These are phyloP conservation scores for Salix dunnii DNA, from an alignment of 345 rosid genomes.

Conservation along the genomic window DNA sequence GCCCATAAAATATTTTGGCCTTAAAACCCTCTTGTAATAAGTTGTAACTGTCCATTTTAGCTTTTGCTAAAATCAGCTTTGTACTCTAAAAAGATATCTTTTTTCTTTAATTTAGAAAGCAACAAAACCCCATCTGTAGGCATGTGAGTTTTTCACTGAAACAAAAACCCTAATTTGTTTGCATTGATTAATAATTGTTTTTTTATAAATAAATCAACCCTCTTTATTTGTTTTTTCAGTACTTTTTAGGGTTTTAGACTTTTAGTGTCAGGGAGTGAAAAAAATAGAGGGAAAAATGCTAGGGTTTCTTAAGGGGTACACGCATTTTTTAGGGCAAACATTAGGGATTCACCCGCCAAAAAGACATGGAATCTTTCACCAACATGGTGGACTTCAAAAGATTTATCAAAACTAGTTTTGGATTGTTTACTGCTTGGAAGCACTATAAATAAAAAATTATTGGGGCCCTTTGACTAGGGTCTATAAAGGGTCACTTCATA, in stretches of 20 bases:
- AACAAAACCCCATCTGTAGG: conserved; percentile 12
- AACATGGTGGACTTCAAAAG: conserved; percentile 52
- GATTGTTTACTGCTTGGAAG: not conserved
- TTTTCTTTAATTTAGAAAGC: conserved; percentile 31
- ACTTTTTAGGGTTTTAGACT: conserved; percentile 16
- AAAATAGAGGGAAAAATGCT: conserved; percentile 34
- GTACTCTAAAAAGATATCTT: conserved; percentile 19
- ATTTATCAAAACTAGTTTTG: conserved; percentile 44
- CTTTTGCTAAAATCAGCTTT: conserved; percentile 18
- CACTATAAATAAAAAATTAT: not conserved
- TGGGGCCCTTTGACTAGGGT: conserved; percentile 26
- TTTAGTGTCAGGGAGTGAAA: conserved; percentile 18
- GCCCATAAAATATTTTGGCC: conserved; percentile 25
- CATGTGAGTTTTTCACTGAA: conserved; percentile 29
- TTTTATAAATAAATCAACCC: not conserved
- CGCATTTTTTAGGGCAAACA: not conserved
- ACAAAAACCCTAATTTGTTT: conserved; percentile 14
- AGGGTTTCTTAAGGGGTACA: not conserved
- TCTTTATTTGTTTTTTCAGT: conserved; percentile 20
- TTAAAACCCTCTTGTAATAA: conserved; percentile 9
- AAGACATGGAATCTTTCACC: conserved; percentile 2
- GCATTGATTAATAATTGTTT: conserved; percentile 1
- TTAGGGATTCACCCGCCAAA: conserved; percentile 61
- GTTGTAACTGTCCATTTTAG: conserved; percentile 18
- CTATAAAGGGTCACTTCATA: not conserved